Conservation (phyloP, 805 yeast species). For the Lipomyces mesembrius region DNA sequence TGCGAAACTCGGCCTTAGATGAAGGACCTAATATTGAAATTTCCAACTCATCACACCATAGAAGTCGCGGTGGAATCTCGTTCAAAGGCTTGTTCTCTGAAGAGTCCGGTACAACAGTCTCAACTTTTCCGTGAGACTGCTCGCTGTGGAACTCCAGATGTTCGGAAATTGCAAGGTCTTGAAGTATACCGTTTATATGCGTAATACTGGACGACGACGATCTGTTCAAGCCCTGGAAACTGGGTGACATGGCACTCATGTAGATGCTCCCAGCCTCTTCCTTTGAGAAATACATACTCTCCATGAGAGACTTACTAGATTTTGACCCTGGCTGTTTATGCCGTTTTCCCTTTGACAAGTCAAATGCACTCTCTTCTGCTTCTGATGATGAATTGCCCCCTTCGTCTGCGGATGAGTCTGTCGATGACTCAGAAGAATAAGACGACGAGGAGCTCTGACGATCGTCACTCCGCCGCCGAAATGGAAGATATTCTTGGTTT, state of each 20-base stretch:
- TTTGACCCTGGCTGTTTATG: neutral
- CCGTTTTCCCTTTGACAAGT: neutral
- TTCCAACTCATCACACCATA: slow-evolving; percentile 32
- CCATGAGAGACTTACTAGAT: slow-evolving; percentile 39
- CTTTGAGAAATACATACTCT: slow-evolving; percentile 67
- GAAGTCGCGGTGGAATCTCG: slow-evolving; percentile 11
- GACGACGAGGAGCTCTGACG: slow-evolving; percentile 9
- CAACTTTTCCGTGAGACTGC: neutral
- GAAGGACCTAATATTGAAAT: slow-evolving; percentile 6
- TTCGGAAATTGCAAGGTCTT: neutral
- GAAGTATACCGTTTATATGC: neutral
- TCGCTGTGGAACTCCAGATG: neutral
- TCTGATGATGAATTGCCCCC: slow-evolving; percentile 46
- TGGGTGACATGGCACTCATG: slow-evolving; percentile 76
- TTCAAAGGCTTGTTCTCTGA: neutral
- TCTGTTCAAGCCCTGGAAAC: neutral
- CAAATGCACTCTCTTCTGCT: slow-evolving; percentile 39
- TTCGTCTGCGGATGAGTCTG: slow-evolving; percentile 34
- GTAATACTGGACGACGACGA: neutral
- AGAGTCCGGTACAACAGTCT: neutral
- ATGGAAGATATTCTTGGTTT: slow-evolving; percentile 16
- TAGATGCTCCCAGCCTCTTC: slow-evolving; percentile 73
- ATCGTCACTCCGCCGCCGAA: slow-evolving; percentile 3
- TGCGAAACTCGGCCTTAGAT: slow-evolving; percentile 16
- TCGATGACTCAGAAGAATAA: slow-evolving; percentile 24